phyloP scores from a whole-genome alignment of 1,139 yeast genomes.

The Hansenula lynferdii region DNA sequence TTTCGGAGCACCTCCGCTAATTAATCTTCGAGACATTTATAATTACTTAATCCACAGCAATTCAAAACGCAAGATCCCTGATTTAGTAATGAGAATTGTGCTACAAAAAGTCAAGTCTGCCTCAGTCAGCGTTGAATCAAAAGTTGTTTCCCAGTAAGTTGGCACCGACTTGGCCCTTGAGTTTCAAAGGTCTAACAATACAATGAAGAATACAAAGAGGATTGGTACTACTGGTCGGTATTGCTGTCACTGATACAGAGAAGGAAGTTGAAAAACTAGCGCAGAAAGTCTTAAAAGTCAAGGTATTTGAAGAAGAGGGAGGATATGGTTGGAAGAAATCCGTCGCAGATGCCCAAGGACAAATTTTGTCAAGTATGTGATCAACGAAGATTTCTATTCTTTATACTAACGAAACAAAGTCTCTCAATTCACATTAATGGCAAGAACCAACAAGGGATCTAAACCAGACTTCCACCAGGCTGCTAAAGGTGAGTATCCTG shows the following conservation, averaged over 20 bases:
- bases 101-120: constrained; percentile 85
- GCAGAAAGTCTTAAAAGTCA: constrained; percentile 57
- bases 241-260: constrained; percentile 67
- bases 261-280: constrained; percentile 69
- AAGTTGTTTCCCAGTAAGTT: constrained; percentile 64
- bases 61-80: no score
- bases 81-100: constrained; percentile 74
- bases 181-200: no score
- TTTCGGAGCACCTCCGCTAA: no score
- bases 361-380: constrained; percentile 42
- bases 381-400: not conserved
- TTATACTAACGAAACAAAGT: constrained; percentile 38
- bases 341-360: constrained; percentile 48
- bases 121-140: constrained; percentile 74
- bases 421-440: constrained; percentile 88
- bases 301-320: constrained; percentile 67
- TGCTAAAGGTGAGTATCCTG: constrained; percentile 64
- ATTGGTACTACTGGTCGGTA: constrained; percentile 76
- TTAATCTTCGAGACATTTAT: no score
- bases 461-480: constrained; percentile 94
- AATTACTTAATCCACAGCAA: no score
- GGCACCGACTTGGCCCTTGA: no score
- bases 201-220: constrained; percentile 54
- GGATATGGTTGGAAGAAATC: constrained; percentile 59
- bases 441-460: constrained; percentile 79